phyloP scores from a whole-genome alignment of 495 filamentous ascomycete genomes.

The Penicillium lividum region DNA sequence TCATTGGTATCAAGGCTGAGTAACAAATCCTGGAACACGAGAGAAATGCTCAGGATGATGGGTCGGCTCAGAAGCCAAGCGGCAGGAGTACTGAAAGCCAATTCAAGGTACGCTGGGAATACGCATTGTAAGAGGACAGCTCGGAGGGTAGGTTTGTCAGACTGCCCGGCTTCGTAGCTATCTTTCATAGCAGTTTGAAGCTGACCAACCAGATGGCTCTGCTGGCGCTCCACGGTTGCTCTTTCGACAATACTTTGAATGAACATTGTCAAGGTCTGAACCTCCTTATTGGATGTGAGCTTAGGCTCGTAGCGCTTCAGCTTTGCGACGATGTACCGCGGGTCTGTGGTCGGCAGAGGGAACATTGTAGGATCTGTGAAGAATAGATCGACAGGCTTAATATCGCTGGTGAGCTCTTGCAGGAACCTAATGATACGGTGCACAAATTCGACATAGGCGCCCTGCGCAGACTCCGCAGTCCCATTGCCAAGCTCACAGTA shows the following conservation, averaged over 20 bases:
- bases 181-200: conserved; percentile 56
- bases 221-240: conserved; percentile 62
- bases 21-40: conserved; percentile 48
- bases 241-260: conserved; percentile 64
- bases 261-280: conserved; percentile 61
- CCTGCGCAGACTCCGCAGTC: conserved; percentile 35
- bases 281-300: conserved; percentile 49
- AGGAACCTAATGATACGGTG: conserved; percentile 63
- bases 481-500: conserved; percentile 59
- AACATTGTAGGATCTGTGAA: conserved; percentile 68
- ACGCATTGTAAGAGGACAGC: conserved; percentile 58
- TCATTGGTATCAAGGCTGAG: conserved; percentile 52
- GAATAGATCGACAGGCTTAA: conserved; percentile 63
- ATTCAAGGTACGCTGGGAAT: conserved; percentile 66
- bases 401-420: conserved; percentile 65
- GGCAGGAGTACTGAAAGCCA: conserved; percentile 46
- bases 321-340: conserved; percentile 67
- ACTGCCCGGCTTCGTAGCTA: conserved; percentile 47
- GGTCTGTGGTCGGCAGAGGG: conserved; percentile 64
- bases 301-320: conserved; percentile 65
- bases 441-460: conserved; percentile 68
- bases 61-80: conserved; percentile 63
- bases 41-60: conserved; percentile 50
- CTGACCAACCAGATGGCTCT: conserved; percentile 59
- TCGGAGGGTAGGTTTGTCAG: conserved; percentile 52